These are phyloP conservation scores for Colletotrichum tabaci DNA, from an alignment of 2,329 filamentous ascomycete genomes.

Conservation along the genomic window DNA sequence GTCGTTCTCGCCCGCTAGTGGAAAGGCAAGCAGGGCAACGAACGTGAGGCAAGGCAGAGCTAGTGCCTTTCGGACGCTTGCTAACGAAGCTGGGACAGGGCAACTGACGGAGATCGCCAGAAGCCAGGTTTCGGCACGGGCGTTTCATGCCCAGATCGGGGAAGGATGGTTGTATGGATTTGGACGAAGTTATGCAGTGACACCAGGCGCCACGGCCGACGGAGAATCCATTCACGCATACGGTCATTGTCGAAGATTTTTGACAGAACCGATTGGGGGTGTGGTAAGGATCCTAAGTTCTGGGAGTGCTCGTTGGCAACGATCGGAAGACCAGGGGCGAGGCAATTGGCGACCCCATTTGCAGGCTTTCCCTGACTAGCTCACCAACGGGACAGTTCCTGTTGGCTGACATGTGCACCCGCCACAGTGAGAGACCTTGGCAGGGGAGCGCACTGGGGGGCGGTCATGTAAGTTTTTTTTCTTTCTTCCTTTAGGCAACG, in stretches of 20 bases:
- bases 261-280: constrained; percentile 8
- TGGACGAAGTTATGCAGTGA: neutral
- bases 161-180: constrained; percentile 9
- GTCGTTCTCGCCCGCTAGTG: constrained; percentile 7
- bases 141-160: constrained; percentile 38
- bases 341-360: constrained; percentile 11
- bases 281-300: neutral
- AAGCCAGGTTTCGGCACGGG: constrained; percentile 33
- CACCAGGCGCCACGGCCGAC: neutral
- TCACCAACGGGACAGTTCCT: constrained; percentile 24
- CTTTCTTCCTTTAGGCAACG: neutral
- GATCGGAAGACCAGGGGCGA: constrained; percentile 21
- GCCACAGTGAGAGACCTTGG: constrained; percentile 4
- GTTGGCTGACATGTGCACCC: constrained; percentile 28
- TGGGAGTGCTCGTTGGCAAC: constrained; percentile 15
- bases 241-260: neutral
- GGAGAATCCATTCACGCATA: neutral
- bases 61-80: constrained; percentile 18
- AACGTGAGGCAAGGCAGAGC: constrained; percentile 23
- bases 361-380: constrained; percentile 32
- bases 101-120: constrained; percentile 31
- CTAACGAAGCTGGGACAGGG: constrained; percentile 18
- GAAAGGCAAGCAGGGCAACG: constrained; percentile 4
- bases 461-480: too few relatives aligned
- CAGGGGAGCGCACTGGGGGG: neutral